Conservation (phyloP, 2,329 filamentous ascomycete species). For the Colletotrichum caudatum region DNA sequence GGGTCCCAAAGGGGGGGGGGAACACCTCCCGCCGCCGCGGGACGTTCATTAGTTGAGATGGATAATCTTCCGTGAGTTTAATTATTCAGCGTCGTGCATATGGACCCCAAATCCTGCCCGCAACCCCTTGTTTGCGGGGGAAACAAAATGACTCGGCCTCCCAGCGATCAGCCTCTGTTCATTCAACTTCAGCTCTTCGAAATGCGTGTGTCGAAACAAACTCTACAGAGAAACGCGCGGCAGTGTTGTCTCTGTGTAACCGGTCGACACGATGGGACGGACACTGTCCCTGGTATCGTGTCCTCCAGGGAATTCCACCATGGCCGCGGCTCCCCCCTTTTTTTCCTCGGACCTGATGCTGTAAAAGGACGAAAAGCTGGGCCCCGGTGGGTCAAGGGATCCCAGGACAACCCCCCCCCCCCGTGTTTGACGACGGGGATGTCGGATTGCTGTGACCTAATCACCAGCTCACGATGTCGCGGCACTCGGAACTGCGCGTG, state of each 20-base stretch:
- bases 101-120: background rate
- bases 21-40: background rate
- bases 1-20: background rate
- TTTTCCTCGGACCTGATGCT: background rate
- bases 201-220: too few species aligned
- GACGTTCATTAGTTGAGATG: background rate
- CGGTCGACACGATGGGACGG: background rate
- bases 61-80: slow-evolving; percentile 12
- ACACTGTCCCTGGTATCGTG: background rate
- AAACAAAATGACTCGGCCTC: slow-evolving; percentile 3
- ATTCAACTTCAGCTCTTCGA: background rate
- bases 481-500: background rate
- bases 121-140: background rate
- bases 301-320: background rate
- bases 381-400: background rate
- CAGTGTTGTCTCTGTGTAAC: background rate
- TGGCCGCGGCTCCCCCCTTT: background rate
- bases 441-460: too few species aligned
- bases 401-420: background rate
- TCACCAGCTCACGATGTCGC: background rate
- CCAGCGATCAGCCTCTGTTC: background rate
- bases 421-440: background rate
- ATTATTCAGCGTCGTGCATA: slow-evolving; percentile 1
- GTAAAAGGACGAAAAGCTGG: slow-evolving; percentile 1
- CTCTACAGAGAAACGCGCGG: background rate